These are phyloP conservation scores for Artemisia argyi DNA, from an alignment of 129 eudicot species.

Conservation along the genomic window DNA sequence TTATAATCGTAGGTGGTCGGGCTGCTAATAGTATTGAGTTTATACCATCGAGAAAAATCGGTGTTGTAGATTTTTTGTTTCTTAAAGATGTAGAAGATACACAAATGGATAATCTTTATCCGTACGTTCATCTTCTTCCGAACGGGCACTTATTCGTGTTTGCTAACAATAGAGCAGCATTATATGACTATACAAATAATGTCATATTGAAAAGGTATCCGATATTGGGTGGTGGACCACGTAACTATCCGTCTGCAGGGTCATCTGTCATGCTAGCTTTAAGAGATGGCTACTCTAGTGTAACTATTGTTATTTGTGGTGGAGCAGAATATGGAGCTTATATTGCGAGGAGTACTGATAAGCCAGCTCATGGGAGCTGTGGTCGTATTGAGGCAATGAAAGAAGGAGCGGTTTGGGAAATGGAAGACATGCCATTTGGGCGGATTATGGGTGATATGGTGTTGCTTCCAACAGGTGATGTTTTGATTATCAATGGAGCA, in stretches of 20 bases:
- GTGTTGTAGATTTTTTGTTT: conserved; percentile 53
- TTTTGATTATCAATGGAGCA: conserved; percentile 79
- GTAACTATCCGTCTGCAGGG: conserved; percentile 87
- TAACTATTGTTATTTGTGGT: conserved; percentile 63
- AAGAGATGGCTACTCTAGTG: conserved; percentile 55
- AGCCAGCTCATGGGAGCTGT: conserved; percentile 63
- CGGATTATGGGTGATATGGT: conserved; percentile 95
- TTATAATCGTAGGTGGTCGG: conserved; percentile 72
- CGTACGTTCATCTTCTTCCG: conserved; percentile 75
- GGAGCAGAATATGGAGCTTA: conserved; percentile 76
- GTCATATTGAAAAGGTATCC: conserved; percentile 43
- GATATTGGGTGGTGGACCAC: conserved; percentile 64
- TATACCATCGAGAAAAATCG: conserved; percentile 45
- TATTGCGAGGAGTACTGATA: conserved; percentile 30
- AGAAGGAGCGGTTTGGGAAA: conserved; percentile 65
- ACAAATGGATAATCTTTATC: conserved; percentile 75
- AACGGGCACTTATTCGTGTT: conserved; percentile 64
- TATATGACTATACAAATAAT: conserved; percentile 45
- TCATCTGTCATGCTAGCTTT: conserved; percentile 75
- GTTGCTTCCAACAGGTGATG: conserved; percentile 69
- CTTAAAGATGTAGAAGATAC: conserved; percentile 45
- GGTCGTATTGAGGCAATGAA: conserved; percentile 63
- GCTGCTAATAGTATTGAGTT: conserved; percentile 47
- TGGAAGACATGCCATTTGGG: conserved; percentile 81
- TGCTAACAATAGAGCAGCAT: conserved; percentile 63